Percentiles rank a stretch among this genome's conserved stretches.
These are phyloP conservation scores for Escallonia rubra DNA, from an alignment of 129 eudicot species.

Conservation along the genomic window DNA sequence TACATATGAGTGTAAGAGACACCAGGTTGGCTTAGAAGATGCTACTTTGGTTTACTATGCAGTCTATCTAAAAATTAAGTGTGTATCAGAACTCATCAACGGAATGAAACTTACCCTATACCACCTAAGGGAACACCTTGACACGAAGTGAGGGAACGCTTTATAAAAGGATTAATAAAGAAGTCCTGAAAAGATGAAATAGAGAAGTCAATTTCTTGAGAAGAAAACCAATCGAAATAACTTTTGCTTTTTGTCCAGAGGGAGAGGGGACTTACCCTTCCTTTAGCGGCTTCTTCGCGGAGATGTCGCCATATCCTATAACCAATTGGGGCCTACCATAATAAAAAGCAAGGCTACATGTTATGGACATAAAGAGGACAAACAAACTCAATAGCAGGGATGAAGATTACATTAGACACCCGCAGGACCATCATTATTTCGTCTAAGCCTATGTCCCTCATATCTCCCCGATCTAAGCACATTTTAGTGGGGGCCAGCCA, in stretches of 20 bases:
- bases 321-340: slow-evolving; percentile 36
- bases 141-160: slow-evolving; percentile 30
- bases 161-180: slow-evolving; percentile 32
- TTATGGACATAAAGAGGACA: neutral
- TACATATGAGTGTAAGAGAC: neutral
- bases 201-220: neutral
- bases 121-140: slow-evolving; percentile 58
- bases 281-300: slow-evolving; percentile 27
- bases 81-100: neutral
- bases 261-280: slow-evolving; percentile 29
- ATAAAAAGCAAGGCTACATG: neutral
- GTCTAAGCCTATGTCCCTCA: neutral
- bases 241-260: neutral
- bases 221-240: neutral
- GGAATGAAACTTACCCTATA: slow-evolving; percentile 29
- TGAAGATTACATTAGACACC: neutral
- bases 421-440: no score
- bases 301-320: slow-evolving; percentile 33
- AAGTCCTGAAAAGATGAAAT: slow-evolving; percentile 21
- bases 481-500: no score
- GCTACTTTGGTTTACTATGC: neutral
- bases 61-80: neutral
- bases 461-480: neutral
- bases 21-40: neutral
- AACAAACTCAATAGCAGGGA: neutral